phyloP scores from a whole-genome alignment of 192 early-diverging fungal species.

The Linnemannia schmuckeri region DNA sequence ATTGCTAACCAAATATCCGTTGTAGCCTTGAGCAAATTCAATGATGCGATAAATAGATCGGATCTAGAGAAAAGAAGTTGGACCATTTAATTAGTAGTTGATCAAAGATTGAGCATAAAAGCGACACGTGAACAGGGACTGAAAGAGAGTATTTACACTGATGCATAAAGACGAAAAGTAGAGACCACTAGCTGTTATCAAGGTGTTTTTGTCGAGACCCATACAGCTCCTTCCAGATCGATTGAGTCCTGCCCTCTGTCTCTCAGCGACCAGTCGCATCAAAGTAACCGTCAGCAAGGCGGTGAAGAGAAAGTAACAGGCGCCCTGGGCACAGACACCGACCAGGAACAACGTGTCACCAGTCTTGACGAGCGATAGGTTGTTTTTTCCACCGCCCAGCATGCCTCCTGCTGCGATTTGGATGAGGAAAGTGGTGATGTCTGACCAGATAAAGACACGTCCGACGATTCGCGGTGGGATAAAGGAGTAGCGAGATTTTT shows the following conservation, averaged over 20 bases:
- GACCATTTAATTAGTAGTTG: too few species aligned
- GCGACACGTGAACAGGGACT: too few species aligned
- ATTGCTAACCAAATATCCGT: slow-evolving; percentile 16
- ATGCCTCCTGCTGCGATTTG: slow-evolving; percentile 22
- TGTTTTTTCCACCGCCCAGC: background rate
- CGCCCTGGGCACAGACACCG: slow-evolving; percentile 24
- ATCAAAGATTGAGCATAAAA: too few species aligned
- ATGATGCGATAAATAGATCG: slow-evolving; percentile 33
- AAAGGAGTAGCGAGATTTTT: slow-evolving; percentile 33
- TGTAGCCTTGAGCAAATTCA: slow-evolving; percentile 29
- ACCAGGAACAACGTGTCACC: slow-evolving; percentile 28
- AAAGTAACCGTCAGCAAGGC: slow-evolving; percentile 12
- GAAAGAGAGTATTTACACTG: slow-evolving; percentile 29
- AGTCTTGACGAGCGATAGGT: background rate
- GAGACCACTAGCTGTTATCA: background rate
- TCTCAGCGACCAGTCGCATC: slow-evolving; percentile 11
- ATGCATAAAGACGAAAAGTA: slow-evolving; percentile 30
- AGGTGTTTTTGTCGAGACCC: slow-evolving; percentile 13
- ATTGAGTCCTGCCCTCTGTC: background rate
- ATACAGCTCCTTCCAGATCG: background rate
- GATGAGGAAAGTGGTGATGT: slow-evolving; percentile 19
- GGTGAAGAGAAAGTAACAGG: slow-evolving; percentile 30
- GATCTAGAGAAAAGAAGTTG: too few species aligned
- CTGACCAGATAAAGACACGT: slow-evolving; percentile 30
- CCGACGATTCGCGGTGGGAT: slow-evolving; percentile 48